Conservation (phyloP, 2,329 filamentous ascomycete species). For the Neocatenulostroma microsporum region DNA sequence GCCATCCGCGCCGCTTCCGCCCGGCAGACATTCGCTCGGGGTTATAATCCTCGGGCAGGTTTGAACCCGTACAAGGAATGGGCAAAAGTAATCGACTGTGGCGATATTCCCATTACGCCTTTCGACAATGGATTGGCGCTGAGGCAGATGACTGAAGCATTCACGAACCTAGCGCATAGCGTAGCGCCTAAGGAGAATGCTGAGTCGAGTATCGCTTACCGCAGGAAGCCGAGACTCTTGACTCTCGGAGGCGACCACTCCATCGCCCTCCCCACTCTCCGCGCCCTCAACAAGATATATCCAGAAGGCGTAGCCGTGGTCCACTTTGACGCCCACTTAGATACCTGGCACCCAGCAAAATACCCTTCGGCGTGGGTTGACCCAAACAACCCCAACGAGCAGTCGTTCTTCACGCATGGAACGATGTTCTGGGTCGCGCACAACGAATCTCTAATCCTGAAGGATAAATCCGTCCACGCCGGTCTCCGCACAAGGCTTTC, state of each 20-base stretch:
- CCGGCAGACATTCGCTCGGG: slow-evolving; percentile 70
- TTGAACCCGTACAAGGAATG: slow-evolving; percentile 78
- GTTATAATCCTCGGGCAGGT: slow-evolving; percentile 72
- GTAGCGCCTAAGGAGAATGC: slow-evolving; percentile 26
- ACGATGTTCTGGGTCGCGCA: slow-evolving; percentile 88
- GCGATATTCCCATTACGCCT: slow-evolving; percentile 79
- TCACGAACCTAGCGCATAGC: slow-evolving; percentile 56
- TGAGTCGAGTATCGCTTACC: slow-evolving; percentile 34
- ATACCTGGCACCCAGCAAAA: slow-evolving; percentile 76
- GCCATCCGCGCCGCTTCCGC: slow-evolving; percentile 78
- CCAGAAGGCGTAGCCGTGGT: slow-evolving; percentile 42
- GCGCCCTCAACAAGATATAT: slow-evolving; percentile 40
- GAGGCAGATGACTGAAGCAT: slow-evolving; percentile 75
- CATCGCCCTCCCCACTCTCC: slow-evolving; percentile 44
- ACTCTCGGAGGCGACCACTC: slow-evolving; percentile 45
- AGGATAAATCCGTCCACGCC: slow-evolving; percentile 69
- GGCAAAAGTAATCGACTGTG: slow-evolving; percentile 77
- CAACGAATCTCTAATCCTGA: slow-evolving; percentile 69
- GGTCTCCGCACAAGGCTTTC: slow-evolving; percentile 71
- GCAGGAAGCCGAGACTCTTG: slow-evolving; percentile 39
- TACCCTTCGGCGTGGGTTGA: slow-evolving; percentile 70
- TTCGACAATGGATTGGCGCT: slow-evolving; percentile 79
- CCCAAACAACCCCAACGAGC: slow-evolving; percentile 45
- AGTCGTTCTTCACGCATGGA: slow-evolving; percentile 76
- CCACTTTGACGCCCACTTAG: slow-evolving; percentile 58